Evolutionary conservation across 805 yeast species (phyloP), one percentile per base, ranked within the genome.

Genomic region (Sugiyamaella valdiviana): DNA sequence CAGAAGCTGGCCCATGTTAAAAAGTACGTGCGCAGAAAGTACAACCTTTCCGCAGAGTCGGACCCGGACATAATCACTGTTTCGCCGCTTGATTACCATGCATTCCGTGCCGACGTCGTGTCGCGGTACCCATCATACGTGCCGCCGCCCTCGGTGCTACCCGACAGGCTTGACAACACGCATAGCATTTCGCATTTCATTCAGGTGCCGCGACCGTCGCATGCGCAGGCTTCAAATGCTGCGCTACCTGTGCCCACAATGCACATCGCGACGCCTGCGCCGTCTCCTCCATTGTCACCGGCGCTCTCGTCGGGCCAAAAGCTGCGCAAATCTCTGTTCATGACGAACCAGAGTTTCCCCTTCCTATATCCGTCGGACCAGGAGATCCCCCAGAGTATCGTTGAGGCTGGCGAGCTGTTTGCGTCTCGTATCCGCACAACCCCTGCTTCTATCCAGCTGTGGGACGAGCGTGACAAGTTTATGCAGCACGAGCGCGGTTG

Each of bases 251-350:
- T 75, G 0, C 81, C 79, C 37, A 66, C 76, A 0, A 69, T 82
- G 4, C 90, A 85, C 62, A 75, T 88, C 9, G 90, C 96, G 0
- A 87, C 96, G 0, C 96, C 95, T 0, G 85, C 84, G 1, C 93
- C 95, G 2, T 85, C 95, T 0, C 95, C 95, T 0, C 82, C 85
- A 0, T 61, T 74, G 15, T 72, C 79, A 1, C 84, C 85, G 3
- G 45, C 66, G 15, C 39, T 60, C 26, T 63, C 65, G 22, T 36
- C 60, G 1, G 63, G 64, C 39, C 66, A 63, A 45, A 59, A 59
- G 48, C 49, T 55, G 42, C 52, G 62, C 21, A 60, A 64, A 42
- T 57, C 66, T 1, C 61, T 77, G 44, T 80, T 76, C 52, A 89
- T 83, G 63, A 75, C 85, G 0, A 80, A 82, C 60, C 79, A 78